Evolutionary conservation across 345 rosid species (phyloP).

Genomic region (Syzygium aqueum): DNA sequence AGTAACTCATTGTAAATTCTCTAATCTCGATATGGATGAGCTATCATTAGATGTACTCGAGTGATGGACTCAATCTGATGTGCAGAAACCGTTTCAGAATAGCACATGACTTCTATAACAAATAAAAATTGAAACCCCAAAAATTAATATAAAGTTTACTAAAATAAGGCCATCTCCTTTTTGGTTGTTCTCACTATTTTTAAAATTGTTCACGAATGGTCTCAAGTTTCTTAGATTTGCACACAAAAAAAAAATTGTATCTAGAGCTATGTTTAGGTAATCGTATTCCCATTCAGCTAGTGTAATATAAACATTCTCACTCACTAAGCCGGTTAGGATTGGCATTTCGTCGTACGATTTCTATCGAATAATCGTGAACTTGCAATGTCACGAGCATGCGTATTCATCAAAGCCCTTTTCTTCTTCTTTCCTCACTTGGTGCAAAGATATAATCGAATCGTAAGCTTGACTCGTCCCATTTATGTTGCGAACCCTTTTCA

Average conservation of each 20-base stretch:
- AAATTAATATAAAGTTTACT: not conserved
- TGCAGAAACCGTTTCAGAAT: not conserved
- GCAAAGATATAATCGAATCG: not conserved
- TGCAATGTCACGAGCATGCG: too few relatives aligned
- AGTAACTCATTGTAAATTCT: not conserved
- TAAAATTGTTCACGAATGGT: not conserved
- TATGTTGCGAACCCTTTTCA: not conserved
- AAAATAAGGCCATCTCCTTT: not conserved
- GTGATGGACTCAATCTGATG: not conserved
- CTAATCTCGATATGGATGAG: not conserved
- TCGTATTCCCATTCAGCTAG: not conserved
- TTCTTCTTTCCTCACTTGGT: not conserved
- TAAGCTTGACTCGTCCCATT: not conserved
- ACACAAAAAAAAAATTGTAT: not conserved
- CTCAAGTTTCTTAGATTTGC: not conserved
- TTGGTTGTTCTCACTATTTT: not conserved
- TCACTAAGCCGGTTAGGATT: not conserved
- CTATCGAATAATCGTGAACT: not conserved
- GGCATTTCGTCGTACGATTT: rapidly evolving
- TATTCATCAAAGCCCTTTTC: too few relatives aligned
- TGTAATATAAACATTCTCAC: not conserved
- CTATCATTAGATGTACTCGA: not conserved
- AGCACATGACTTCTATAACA: not conserved
- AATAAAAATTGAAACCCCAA: not conserved
- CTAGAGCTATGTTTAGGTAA: rapidly evolving